These are phyloP conservation scores for Pseudogymnoascus sp. DNA, from an alignment of 2,329 filamentous ascomycete species.

Conservation along the genomic window DNA sequence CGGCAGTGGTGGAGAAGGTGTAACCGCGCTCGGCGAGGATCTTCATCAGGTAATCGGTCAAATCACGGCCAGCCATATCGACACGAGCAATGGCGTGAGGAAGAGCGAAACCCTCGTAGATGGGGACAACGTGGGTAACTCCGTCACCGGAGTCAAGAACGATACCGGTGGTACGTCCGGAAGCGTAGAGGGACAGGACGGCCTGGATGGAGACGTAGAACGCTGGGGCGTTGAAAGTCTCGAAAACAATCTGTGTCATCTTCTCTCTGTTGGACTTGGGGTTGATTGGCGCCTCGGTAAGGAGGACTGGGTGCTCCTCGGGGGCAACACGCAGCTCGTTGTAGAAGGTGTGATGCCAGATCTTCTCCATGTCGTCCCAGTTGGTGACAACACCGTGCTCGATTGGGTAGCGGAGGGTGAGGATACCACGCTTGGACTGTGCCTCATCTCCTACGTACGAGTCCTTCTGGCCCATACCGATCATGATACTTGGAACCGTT, in stretches of 20 bases:
- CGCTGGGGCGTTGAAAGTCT: constrained; percentile 99
- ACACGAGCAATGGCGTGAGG: constrained; percentile 99
- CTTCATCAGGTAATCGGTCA: constrained; percentile 99
- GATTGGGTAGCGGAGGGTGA: constrained; percentile 98
- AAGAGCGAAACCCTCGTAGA: constrained; percentile 99
- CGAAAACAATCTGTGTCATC: constrained; percentile 99
- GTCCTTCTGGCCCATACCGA: constrained; percentile 99
- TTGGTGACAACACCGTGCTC: constrained; percentile 99
- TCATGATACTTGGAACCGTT: constrained; percentile 82
- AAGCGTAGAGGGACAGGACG: constrained; percentile 97
- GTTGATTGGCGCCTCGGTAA: constrained; percentile 99
- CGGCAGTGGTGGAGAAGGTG: constrained; percentile 98
- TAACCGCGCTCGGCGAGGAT: constrained; percentile 98
- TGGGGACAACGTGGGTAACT: constrained; percentile 99
- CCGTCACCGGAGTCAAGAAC: constrained; percentile 99
- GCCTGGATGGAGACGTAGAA: constrained; percentile 99
- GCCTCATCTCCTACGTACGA: constrained; percentile 99
- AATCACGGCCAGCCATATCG: constrained; percentile 99
- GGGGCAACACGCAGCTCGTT: constrained; percentile 99
- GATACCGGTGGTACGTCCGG: constrained; percentile 99
- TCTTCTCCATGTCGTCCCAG: constrained; percentile 99
- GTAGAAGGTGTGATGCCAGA: constrained; percentile 99
- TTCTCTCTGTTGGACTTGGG: constrained; percentile 99
- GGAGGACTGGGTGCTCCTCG: constrained; percentile 98
- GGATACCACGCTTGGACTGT: constrained; percentile 99